Evolutionary conservation across 495 filamentous ascomycete genomes (phyloP).

Genomic region (Talaromyces stipitatus): DNA sequence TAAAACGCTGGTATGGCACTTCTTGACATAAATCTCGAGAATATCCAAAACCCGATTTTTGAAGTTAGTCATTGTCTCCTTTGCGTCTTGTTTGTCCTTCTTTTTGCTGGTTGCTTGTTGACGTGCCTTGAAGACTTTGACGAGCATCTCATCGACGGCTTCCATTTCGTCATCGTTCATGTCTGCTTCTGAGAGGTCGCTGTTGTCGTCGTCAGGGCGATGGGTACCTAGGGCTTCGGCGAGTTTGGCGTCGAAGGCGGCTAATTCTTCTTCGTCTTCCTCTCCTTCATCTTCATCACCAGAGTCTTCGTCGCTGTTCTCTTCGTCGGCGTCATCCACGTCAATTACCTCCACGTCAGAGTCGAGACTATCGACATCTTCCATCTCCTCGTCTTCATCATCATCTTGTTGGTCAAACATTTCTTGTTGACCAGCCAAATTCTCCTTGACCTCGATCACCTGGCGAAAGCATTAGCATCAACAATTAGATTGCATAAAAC

Average conservation of each 20-base stretch:
- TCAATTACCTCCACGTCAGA: conserved; percentile 37
- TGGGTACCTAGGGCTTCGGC: conserved; percentile 63
- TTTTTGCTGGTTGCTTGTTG: conserved; percentile 55
- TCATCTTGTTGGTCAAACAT: conserved; percentile 75
- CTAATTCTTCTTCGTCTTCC: conserved; percentile 44
- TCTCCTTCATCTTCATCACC: conserved; percentile 35
- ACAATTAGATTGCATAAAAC: not conserved
- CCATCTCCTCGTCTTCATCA: conserved; percentile 32
- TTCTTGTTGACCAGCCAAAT: conserved; percentile 69
- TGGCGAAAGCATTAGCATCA: conserved; percentile 16
- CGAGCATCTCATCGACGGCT: conserved; percentile 70
- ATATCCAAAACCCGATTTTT: conserved; percentile 89
- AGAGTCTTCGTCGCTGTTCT: conserved; percentile 29
- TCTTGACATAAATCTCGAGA: conserved; percentile 77
- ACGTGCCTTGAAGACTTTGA: conserved; percentile 74
- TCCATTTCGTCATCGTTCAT: conserved; percentile 98
- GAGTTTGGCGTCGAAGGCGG: conserved; percentile 69
- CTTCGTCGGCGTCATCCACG: conserved; percentile 26
- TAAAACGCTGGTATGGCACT: conserved; percentile 57
- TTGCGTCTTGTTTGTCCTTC: conserved; percentile 76
- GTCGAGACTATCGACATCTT: conserved; percentile 28
- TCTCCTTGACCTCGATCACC: conserved; percentile 73
- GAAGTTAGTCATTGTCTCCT: conserved; percentile 87
- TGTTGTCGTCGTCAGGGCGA: conserved; percentile 45
- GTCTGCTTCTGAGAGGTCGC: conserved; percentile 56